Percentiles rank a stretch among this genome's conserved stretches.
These are phyloP conservation scores for Phylloporus arenicola DNA, from an alignment of 768 basidiomycete genomes.

Conservation along the genomic window DNA sequence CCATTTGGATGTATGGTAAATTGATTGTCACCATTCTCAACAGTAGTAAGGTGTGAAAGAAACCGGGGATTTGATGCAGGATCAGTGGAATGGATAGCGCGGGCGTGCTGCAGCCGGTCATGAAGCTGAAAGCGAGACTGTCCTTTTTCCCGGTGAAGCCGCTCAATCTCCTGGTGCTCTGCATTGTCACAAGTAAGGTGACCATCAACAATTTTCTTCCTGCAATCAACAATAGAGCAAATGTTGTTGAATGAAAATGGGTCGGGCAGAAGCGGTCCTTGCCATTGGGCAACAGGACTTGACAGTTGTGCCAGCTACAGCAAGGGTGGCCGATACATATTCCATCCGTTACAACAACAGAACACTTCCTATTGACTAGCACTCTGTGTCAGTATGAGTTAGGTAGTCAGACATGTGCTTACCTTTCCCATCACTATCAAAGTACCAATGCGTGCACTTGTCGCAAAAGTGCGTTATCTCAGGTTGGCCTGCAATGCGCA, in stretches of 20 bases:
- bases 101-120: background rate
- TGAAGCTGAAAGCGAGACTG: constrained; percentile 3
- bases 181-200: background rate
- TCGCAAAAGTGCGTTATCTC: constrained; percentile 3
- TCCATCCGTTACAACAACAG: background rate
- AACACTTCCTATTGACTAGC: background rate
- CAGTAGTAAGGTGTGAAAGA: background rate
- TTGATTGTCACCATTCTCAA: background rate
- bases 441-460: background rate
- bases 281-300: background rate
- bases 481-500: background rate
- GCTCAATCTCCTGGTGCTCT: background rate
- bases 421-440: background rate
- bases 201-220: background rate
- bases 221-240: background rate
- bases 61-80: background rate
- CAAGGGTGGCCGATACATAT: no score
- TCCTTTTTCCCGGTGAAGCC: background rate
- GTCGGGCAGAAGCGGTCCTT: background rate
- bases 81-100: background rate
- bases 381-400: background rate
- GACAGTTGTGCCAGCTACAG: no score
- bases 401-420: background rate
- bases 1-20: background rate
- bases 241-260: background rate